Evolutionary conservation across 1,139 yeast species (phyloP).

Genomic region (Candida tunisiensis): DNA sequence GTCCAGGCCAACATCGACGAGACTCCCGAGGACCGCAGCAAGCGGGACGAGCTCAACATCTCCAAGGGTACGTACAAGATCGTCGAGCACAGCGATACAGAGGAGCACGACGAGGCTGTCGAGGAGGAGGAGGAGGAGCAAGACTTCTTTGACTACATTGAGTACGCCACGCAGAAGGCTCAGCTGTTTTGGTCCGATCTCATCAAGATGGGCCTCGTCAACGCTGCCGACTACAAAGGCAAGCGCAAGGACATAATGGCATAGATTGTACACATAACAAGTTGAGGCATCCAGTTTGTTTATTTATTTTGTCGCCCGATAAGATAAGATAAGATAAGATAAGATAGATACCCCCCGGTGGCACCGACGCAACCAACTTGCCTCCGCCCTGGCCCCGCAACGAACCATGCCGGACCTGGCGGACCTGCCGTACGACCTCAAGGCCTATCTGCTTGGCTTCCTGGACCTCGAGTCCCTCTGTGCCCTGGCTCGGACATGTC

Average conservation of each 20-base stretch:
- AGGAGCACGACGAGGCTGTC: slow-evolving; percentile 6
- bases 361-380: too few species aligned
- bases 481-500: too few species aligned
- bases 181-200: slow-evolving; percentile 63
- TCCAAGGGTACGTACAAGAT: slow-evolving; percentile 13
- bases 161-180: slow-evolving; percentile 61
- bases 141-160: slow-evolving; percentile 66
- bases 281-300: not conserved
- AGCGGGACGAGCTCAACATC: slow-evolving; percentile 11
- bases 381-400: too few species aligned
- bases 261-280: not conserved
- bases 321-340: not conserved
- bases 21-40: slow-evolving; percentile 7
- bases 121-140: slow-evolving; percentile 24
- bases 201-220: slow-evolving; percentile 38
- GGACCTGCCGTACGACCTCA: too few species aligned
- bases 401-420: too few species aligned
- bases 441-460: too few species aligned
- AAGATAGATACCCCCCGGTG: too few species aligned
- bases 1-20: slow-evolving; percentile 34
- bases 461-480: too few species aligned
- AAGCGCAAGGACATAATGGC: slow-evolving; percentile 6
- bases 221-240: slow-evolving; percentile 11
- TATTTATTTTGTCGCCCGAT: not conserved
- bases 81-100: slow-evolving; percentile 1